These are phyloP conservation scores for Daldinia childiae DNA, from an alignment of 495 filamentous ascomycete species.

Conservation along the genomic window DNA sequence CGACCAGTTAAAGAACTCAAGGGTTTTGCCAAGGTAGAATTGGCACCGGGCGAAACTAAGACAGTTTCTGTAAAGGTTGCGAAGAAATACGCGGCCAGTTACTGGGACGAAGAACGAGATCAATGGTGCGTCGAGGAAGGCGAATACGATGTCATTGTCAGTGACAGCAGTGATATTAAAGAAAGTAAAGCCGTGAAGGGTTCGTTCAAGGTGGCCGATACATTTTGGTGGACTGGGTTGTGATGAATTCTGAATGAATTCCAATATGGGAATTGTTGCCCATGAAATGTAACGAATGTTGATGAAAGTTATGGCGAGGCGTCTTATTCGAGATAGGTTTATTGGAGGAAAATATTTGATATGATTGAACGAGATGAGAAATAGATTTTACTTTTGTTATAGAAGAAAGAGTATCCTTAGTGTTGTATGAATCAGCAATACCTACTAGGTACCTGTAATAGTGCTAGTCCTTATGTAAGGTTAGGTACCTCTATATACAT, in stretches of 20 bases:
- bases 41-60: slow-evolving; percentile 70
- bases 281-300: not conserved
- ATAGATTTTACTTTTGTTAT: not conserved
- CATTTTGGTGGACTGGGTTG: slow-evolving; percentile 65
- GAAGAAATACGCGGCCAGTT: slow-evolving; percentile 68
- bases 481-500: not conserved
- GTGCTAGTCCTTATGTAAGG: not conserved
- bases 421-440: not conserved
- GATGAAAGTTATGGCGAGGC: not conserved
- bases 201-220: slow-evolving; percentile 63
- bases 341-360: not conserved
- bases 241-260: slow-evolving; percentile 21
- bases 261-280: not conserved
- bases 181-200: slow-evolving; percentile 53
- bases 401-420: not conserved
- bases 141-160: slow-evolving; percentile 66
- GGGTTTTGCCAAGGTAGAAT: slow-evolving; percentile 75
- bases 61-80: slow-evolving; percentile 66
- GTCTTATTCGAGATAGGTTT: not conserved
- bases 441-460: too few relatives aligned
- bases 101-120: slow-evolving; percentile 74
- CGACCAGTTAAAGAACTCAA: slow-evolving; percentile 75
- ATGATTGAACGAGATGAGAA: not conserved
- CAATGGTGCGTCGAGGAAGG: slow-evolving; percentile 75
- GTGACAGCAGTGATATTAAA: slow-evolving; percentile 58